Evolutionary conservation across 106 monocot species (phyloP).

Genomic region (Phalaenopsis equestris): DNA sequence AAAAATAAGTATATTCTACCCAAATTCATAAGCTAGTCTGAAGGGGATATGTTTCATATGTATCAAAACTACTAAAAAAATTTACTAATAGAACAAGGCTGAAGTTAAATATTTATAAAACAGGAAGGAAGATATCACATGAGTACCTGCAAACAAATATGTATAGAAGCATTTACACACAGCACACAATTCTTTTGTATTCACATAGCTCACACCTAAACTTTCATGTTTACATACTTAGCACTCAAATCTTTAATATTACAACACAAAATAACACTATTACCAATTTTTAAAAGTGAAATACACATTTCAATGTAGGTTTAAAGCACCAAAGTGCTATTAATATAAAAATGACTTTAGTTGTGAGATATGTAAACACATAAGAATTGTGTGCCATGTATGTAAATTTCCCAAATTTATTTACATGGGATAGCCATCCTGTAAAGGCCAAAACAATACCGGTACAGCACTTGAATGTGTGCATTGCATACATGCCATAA

Average conservation of each 20-base stretch:
- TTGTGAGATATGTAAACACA: no score
- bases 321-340: no score
- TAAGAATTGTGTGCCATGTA: no score
- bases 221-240: no score
- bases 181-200: no score
- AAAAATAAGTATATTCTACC: neutral
- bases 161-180: neutral
- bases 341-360: no score
- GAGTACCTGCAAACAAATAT: neutral
- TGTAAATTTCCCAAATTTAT: no score
- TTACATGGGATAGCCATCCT: neutral
- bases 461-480: conserved; percentile 91
- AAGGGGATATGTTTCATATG: neutral
- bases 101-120: neutral
- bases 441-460: conserved; percentile 43
- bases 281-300: no score
- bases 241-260: no score
- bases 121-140: neutral
- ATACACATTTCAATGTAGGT: no score
- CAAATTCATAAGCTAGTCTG: neutral
- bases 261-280: no score
- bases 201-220: no score
- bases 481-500: conserved; percentile 72
- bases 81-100: neutral
- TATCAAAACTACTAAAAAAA: neutral